Evolutionary conservation across 1,139 yeast genomes (phyloP), one percentile per base, ranked within the genome.

Genomic region (Kazachstania sp.): DNA sequence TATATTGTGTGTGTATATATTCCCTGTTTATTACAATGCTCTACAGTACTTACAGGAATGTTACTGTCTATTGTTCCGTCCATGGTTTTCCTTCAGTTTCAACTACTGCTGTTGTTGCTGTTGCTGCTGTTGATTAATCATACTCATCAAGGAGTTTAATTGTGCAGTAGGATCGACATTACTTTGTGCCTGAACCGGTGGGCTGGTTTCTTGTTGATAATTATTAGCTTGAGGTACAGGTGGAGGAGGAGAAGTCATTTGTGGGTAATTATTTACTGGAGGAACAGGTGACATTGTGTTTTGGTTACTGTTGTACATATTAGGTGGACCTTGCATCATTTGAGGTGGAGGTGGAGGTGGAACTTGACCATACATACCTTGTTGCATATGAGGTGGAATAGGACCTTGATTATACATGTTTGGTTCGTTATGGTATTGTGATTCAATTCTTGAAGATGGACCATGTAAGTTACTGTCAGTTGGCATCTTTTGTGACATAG

Each of bases 401-500:
- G 8, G 9, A 23, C 28, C 28, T 23, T 23, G 28, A 53, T 40
- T 37, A 26, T 44, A 45, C 47, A 47, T 39, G 11, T 19, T 19
- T 23, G 28, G 28, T 7, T 9, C 28, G 8, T 23, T 23, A 23
- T 23, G 6, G 8, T 3, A 23, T 20, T 43, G 49, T 12, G 26
- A 20, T 37, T 49, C 46, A 29, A 26, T 30, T 16, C 43, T 81
- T 1, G 94, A 83, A 62, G 83, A 79, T 35, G 95, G 95, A 5
- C 95, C 95, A 64, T 83, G 83, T 68, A 86, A 77, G 7, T 88
- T 79, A n/a, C 87, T 80, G 64, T 86, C 86, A 11, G 92, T 84
- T 13, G 94, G 94, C 90, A 84, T 83, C 62, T 82, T 85, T 67
- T 79, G 81, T 4, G 92, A 83, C 70, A 87, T 87, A 26, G 96